phyloP scores from a whole-genome alignment of 192 early-diverging fungal genomes.

The Thoreauomyces humboldtii region DNA sequence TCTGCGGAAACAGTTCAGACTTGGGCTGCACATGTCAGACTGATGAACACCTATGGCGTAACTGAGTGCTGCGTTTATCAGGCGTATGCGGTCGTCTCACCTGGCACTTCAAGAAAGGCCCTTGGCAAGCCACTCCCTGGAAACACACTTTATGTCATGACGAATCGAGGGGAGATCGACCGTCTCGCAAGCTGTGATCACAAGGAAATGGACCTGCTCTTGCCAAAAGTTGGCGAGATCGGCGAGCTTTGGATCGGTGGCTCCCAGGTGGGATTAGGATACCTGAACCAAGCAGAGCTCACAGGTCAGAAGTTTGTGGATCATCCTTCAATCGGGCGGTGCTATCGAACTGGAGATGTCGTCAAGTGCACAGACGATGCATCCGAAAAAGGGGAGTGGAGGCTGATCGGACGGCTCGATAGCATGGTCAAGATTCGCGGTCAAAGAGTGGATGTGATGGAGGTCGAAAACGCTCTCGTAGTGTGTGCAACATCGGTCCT shows the following conservation, averaged over 20 bases:
- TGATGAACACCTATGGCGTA: conserved; percentile 44
- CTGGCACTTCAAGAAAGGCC: not conserved
- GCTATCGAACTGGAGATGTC: conserved; percentile 37
- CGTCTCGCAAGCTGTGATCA: conserved; percentile 1
- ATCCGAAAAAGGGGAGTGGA: conserved; percentile 6
- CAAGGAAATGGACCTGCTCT: not conserved
- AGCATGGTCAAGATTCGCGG: conserved; percentile 51
- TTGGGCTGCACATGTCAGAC: conserved; percentile 17
- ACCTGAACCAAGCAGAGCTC: conserved; percentile 43
- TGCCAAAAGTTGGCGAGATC: too few species aligned
- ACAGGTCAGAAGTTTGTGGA: conserved; percentile 30
- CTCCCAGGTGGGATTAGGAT: conserved; percentile 34
- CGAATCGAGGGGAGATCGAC: conserved; percentile 1
- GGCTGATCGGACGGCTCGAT: conserved; percentile 30
- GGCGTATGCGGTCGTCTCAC: conserved; percentile 7
- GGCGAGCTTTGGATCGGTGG: conserved; percentile 46
- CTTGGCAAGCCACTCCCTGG: conserved; percentile 29
- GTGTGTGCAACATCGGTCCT: not conserved
- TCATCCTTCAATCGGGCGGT: not conserved
- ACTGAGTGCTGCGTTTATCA: conserved; percentile 45
- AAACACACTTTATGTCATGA: conserved; percentile 29
- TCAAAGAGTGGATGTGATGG: conserved; percentile 41
- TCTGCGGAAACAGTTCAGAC: conserved; percentile 11
- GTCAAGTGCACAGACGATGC: not conserved
- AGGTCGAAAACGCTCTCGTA: conserved; percentile 24